Base-by-base conservation (phyloP, 768 basidiomycete genomes). In the Mycena maculata region DNA sequence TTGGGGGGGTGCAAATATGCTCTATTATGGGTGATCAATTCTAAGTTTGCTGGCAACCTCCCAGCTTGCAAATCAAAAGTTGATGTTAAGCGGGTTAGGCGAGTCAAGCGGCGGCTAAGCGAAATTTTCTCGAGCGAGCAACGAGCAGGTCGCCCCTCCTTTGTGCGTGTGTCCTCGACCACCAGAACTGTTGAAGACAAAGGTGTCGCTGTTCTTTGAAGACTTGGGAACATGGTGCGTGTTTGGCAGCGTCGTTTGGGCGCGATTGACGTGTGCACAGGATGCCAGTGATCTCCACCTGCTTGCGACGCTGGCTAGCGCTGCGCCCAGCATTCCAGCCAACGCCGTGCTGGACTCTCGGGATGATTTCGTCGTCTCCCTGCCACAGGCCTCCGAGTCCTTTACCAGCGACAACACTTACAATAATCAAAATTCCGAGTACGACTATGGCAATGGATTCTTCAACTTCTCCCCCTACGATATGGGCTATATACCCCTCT, bases 201-300 rank as follows among this genome's bases (percentile, higher is more conserved):
- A 8, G 16, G 23, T n/a, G 39, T 42, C 27, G 39, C 39, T 44
- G 55, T 56, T 56, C 53, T 22, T 57, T 57, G 27, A 12, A 57
- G 27, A 31, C 55, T 44, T n/a, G 27, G 28, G 39, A 31, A 44
- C 42, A 57, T 57, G 55, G 56, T 57, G 56, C 56, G 27, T 44
- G 42, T 45, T 45, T 27, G 30, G 56, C 56, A 31, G 28, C 13
- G 2, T 45, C 38, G 4, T 2, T 45, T 45, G n/a, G 42, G 42
- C 56, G 42, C 23, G 42, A 57, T 45, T 57, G 44, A 57, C n/a
- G 44, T 41, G 15, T 30, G 38, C 54, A 42, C 54, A 56, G 54
- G 54, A 41, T n/a, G n/a, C n/a, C n/a, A n/a, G n/a, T 44, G 33
- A 56, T 56, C 54, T 56, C 28, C 4, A 57, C 56, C 56, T 57